Percentiles rank a stretch among this genome's conserved stretches.
Evolutionary conservation across 2,329 filamentous ascomycete genomes (phyloP).

Genomic region (Zarea fungicola): DNA sequence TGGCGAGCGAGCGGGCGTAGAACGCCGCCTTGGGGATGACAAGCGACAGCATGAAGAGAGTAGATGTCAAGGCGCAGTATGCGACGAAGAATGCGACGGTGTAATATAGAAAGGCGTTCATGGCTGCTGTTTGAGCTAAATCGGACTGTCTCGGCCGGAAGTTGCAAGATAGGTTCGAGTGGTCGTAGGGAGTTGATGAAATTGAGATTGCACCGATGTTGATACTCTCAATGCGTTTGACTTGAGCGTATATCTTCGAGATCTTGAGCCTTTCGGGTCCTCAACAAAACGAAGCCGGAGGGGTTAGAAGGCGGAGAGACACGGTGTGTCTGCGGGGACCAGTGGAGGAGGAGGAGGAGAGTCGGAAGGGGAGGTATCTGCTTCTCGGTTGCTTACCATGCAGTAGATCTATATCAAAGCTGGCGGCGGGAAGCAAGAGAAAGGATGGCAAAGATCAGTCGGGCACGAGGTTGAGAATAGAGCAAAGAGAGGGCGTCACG

Average conservation of each 20-base stretch:
- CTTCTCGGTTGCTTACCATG: not conserved
- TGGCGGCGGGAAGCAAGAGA: not conserved
- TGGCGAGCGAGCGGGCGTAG: conserved; percentile 61
- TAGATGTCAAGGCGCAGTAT: conserved; percentile 46
- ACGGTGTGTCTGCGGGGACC: not conserved
- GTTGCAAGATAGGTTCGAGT: not conserved
- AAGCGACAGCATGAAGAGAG: conserved; percentile 59
- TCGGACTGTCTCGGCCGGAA: no score
- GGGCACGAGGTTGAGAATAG: not conserved
- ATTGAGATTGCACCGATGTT: no score
- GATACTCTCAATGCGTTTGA: no score
- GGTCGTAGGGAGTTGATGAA: no score
- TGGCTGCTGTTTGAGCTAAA: conserved; percentile 14
- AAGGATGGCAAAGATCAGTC: not conserved
- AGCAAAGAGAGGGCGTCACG: conserved; percentile 9
- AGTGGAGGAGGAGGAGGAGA: not conserved
- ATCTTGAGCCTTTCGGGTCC: no score
- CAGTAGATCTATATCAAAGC: not conserved
- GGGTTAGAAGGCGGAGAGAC: not conserved
- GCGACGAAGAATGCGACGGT: conserved; percentile 44
- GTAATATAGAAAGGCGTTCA: conserved; percentile 35
- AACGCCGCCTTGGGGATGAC: conserved; percentile 58
- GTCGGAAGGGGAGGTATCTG: not conserved
- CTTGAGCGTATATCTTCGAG: not conserved
- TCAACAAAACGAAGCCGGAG: no score